Evolutionary conservation across 208 protist genomes (phyloP).

Genomic region (Trypanosoma theileri): DNA sequence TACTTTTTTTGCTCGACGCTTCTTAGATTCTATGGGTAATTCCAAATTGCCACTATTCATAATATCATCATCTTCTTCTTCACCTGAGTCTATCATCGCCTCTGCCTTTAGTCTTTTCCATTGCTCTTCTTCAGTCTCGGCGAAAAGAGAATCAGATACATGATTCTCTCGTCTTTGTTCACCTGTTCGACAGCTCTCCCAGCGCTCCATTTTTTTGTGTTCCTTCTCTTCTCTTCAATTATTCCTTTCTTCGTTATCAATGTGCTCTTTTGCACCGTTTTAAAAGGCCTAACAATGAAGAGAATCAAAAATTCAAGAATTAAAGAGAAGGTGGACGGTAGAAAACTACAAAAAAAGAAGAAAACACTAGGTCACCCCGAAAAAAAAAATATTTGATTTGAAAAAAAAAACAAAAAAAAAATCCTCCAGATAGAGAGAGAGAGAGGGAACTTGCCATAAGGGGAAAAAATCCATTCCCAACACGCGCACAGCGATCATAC

Average conservation of each 20-base stretch:
- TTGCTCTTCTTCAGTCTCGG: constrained; percentile 47
- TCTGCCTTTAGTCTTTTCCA: constrained; percentile 62
- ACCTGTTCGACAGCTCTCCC: constrained; percentile 16
- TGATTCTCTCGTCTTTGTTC: constrained; percentile 27
- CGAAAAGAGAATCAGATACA: constrained; percentile 16
- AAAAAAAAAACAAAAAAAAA: neutral
- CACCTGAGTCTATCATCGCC: constrained; percentile 44
- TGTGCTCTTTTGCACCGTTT: too few species aligned
- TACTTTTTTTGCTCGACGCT: constrained; percentile 28
- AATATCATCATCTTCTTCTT: constrained; percentile 38
- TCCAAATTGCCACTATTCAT: constrained; percentile 11
- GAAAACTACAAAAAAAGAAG: neutral
- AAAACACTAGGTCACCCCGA: neutral
- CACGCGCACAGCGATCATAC: neutral
- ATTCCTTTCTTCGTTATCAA: too few species aligned
- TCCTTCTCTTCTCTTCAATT: too few species aligned
- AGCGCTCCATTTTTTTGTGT: constrained; percentile 20
- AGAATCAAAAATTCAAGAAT: constrained; percentile 8
- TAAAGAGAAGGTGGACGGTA: neutral
- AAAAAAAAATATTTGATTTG: constrained; percentile 2
- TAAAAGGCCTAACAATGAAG: neutral
- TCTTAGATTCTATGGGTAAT: constrained; percentile 29
- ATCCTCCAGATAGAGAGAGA: too few species aligned
- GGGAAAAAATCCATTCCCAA: too few species aligned
- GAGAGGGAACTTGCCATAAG: too few species aligned